A percentile compares a stretch with the other conserved stretches of the same genome.
Conservation (phyloP, 108 stramenopile genomes). For the Ochromonas danica region DNA sequence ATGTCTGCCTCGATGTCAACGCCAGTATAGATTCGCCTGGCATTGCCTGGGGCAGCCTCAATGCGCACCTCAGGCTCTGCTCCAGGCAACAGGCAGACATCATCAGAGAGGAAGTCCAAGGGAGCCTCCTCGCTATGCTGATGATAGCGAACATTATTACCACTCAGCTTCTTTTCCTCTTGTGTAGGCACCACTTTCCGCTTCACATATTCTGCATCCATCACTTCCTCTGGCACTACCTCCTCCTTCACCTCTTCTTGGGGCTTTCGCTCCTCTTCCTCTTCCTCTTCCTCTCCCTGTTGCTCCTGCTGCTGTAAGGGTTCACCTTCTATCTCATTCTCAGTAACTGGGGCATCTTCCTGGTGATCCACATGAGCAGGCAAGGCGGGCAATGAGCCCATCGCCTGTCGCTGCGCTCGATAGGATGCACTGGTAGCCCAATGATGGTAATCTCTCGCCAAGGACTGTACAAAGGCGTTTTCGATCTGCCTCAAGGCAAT, state of each 20-base stretch:
- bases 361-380: background rate
- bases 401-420: background rate
- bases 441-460: background rate
- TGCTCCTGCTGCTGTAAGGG: background rate
- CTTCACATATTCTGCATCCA: too few species aligned
- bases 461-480: slow-evolving; percentile 23
- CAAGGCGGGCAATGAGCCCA: background rate
- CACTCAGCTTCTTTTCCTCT: background rate
- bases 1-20: slow-evolving; percentile 76
- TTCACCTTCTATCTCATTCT: too few species aligned
- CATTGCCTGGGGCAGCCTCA: slow-evolving; percentile 80
- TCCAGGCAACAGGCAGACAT: slow-evolving; percentile 73
- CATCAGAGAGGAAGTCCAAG: slow-evolving; percentile 70
- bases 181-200: background rate
- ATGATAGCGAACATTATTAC: background rate
- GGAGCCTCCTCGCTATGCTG: slow-evolving; percentile 20
- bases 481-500: background rate
- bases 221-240: background rate
- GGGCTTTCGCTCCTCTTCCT: background rate
- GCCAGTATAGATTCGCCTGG: slow-evolving; percentile 78
- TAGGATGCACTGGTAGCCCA: background rate
- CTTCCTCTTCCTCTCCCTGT: background rate
- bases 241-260: background rate
- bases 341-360: background rate
- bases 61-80: slow-evolving; percentile 72